Conservation (phyloP, 768 basidiomycete genomes). For the Grammothele lineata region DNA sequence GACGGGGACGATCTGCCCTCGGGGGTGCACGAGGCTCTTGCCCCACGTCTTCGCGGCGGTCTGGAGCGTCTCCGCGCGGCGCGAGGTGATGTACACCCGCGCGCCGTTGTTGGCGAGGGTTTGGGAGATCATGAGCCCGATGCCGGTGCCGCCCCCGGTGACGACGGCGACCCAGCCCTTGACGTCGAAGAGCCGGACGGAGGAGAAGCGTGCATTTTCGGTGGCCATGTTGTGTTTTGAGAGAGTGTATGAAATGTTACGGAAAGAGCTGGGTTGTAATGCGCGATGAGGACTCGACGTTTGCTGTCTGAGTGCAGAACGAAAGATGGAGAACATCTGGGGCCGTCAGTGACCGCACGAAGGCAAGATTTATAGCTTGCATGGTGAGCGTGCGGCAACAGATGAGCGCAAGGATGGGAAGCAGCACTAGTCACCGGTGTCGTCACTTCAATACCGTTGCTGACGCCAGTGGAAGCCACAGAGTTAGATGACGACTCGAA, state of each 20-base stretch:
- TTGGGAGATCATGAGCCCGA: slow-evolving; percentile 41
- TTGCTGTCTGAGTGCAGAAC: slow-evolving; percentile 1
- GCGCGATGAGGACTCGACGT: not conserved
- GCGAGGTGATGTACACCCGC: slow-evolving; percentile 36
- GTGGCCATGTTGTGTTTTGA: slow-evolving; percentile 7
- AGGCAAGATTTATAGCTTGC: too few relatives aligned
- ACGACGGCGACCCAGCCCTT: slow-evolving; percentile 26
- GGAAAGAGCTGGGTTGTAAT: not conserved
- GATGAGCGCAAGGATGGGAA: too few relatives aligned
- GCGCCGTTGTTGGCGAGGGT: slow-evolving; percentile 40
- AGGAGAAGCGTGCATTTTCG: slow-evolving; percentile 18
- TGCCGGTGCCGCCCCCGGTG: slow-evolving; percentile 32
- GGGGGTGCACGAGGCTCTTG: slow-evolving; percentile 21
- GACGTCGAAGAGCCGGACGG: slow-evolving; percentile 26
- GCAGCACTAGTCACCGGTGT: too few relatives aligned
- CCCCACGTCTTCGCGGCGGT: slow-evolving; percentile 25
- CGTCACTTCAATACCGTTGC: too few relatives aligned
- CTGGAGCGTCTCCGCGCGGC: slow-evolving; percentile 31
- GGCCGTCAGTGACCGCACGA: too few relatives aligned
- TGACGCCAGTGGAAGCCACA: too few relatives aligned
- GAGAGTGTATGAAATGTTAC: not conserved
- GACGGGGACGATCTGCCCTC: slow-evolving; percentile 28
- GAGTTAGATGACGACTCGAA: too few relatives aligned
- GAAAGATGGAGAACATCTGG: slow-evolving; percentile 10
- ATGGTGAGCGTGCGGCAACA: too few relatives aligned